phyloP scores from a whole-genome alignment of 2,329 filamentous ascomycete genomes.

The Davidsoniella virescens region DNA sequence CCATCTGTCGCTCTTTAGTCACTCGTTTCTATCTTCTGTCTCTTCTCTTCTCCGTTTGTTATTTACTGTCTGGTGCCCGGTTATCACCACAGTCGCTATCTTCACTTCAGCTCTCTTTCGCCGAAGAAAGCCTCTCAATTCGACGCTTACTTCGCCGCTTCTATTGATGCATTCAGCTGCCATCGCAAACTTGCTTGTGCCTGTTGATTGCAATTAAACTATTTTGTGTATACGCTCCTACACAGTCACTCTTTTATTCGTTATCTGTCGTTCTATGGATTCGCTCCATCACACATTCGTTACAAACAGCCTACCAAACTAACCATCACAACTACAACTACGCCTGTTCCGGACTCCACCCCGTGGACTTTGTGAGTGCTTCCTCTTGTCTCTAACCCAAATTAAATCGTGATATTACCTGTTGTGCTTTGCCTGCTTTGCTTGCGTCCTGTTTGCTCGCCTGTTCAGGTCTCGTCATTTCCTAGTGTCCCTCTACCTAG shows the following conservation, averaged over 20 bases:
- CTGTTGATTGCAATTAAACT: neutral
- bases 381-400: too few species aligned
- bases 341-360: too few species aligned
- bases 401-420: too few species aligned
- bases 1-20: constrained; percentile 5
- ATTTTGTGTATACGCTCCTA: neutral
- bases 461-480: neutral
- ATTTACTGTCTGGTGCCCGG: neutral
- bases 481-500: neutral
- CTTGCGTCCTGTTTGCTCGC: too few species aligned
- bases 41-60: constrained; percentile 1
- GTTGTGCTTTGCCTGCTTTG: too few species aligned
- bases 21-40: neutral
- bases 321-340: too few species aligned
- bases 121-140: neutral
- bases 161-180: neutral
- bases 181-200: neutral
- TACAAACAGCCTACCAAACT: too few species aligned
- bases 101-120: neutral
- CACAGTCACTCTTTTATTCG: neutral
- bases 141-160: neutral
- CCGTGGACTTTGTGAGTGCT: too few species aligned
- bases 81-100: neutral
- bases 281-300: neutral
- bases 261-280: neutral